Evolutionary conservation across 345 rosid species (phyloP).

Genomic region (Ceriops decandra): DNA sequence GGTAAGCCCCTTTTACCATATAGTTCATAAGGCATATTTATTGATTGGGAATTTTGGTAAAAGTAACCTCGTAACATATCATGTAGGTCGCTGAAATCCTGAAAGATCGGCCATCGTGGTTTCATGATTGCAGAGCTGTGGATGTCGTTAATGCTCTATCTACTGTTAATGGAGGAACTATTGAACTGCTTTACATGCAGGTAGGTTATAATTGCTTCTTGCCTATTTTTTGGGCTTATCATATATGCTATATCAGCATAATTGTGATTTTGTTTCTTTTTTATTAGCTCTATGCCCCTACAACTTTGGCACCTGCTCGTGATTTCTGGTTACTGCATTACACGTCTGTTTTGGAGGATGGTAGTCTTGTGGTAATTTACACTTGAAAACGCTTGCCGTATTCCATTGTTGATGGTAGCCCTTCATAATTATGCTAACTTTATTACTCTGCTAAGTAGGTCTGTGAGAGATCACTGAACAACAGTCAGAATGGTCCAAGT

Average conservation of each 20-base stretch:
- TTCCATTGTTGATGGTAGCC: neutral
- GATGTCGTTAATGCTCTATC: slow-evolving; percentile 94
- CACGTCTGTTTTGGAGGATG: slow-evolving; percentile 96
- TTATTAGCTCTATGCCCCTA: slow-evolving; percentile 91
- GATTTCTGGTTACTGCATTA: slow-evolving; percentile 98
- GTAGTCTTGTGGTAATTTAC: slow-evolving; percentile 83
- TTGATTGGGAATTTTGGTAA: neutral
- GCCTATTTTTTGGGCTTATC: neutral
- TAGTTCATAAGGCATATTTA: neutral
- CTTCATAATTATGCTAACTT: neutral
- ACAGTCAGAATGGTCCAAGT: slow-evolving; percentile 91
- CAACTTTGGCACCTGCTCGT: slow-evolving; percentile 97
- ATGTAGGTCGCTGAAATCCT: slow-evolving; percentile 96
- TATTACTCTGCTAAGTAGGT: slow-evolving; percentile 37
- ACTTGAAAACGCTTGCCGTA: too few relatives aligned
- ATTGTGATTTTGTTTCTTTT: neutral
- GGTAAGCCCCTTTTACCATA: slow-evolving; percentile 41
- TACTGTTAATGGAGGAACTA: slow-evolving; percentile 95
- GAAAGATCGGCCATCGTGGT: slow-evolving; percentile 97
- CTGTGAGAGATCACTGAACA: slow-evolving; percentile 95
- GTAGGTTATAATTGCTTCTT: slow-evolving; percentile 26
- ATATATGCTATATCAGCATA: neutral
- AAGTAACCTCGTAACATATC: neutral
- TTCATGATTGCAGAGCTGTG: slow-evolving; percentile 98
- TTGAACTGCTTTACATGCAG: slow-evolving; percentile 99